These are phyloP conservation scores for Schizochytrium sp. DNA, from an alignment of 108 stramenopile genomes.

Conservation along the genomic window DNA sequence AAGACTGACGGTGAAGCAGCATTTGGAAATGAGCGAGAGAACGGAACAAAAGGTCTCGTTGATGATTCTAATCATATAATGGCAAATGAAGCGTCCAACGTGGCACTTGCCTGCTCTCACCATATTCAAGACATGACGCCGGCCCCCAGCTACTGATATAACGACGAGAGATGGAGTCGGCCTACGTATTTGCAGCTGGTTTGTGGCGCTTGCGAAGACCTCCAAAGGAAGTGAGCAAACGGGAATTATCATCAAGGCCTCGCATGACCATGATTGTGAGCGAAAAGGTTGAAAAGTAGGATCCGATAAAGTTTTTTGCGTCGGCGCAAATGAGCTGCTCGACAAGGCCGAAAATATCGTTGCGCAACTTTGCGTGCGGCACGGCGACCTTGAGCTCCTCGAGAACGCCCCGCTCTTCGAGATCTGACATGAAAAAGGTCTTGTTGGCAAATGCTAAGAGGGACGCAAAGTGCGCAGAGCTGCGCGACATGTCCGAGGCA, in stretches of 20 bases:
- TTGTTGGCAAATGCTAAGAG: not conserved
- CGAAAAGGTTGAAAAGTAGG: not conserved
- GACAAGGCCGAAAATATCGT: not conserved
- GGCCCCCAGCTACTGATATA: not conserved
- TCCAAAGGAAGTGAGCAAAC: not conserved
- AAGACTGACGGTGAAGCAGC: no score
- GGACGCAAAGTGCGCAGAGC: not conserved
- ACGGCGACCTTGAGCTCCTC: not conserved
- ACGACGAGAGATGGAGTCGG: no score
- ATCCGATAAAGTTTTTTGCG: not conserved
- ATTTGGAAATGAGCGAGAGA: no score
- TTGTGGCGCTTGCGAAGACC: not conserved
- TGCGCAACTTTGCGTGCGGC: not conserved
- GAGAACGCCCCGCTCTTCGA: not conserved
- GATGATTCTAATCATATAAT: no score
- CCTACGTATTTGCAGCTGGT: not conserved
- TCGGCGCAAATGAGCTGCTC: slow-evolving; percentile 1
- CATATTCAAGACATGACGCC: not conserved
- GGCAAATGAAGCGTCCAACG: no score
- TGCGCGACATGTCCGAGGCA: not conserved
- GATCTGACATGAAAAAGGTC: not conserved
- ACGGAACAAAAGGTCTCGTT: no score
- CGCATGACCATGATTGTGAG: not conserved
- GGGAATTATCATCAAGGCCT: not conserved
- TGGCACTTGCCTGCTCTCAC: no score